Percentiles rank a stretch among this genome's conserved stretches.
Conservation (phyloP, 2,329 filamentous ascomycete genomes). For the Pseudogymnoascus sp. region DNA sequence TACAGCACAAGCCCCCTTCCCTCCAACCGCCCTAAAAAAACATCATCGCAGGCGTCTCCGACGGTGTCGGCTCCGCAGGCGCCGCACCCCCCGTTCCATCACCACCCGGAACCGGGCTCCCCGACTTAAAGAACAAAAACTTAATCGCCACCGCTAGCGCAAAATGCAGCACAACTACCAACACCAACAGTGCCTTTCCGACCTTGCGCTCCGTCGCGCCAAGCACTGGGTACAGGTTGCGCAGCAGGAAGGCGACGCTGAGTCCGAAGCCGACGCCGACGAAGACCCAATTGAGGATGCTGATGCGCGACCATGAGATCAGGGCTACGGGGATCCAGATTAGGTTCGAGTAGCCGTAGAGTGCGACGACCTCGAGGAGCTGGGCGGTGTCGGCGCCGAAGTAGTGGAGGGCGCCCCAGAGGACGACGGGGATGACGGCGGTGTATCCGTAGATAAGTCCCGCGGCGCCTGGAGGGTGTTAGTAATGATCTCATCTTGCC, state of each 20-base stretch:
- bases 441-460: conserved; percentile 96
- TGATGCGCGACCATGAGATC: conserved; percentile 81
- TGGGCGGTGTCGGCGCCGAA: conserved; percentile 92
- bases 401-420: conserved; percentile 88
- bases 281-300: conserved; percentile 87
- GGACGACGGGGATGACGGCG: conserved; percentile 69
- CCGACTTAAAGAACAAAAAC: conserved; percentile 88
- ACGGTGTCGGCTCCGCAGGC: not conserved
- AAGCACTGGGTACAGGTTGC: conserved; percentile 85
- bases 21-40: not conserved
- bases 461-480: conserved; percentile 56
- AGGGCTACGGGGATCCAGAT: conserved; percentile 95
- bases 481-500: conserved; percentile 5
- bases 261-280: conserved; percentile 78
- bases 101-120: conserved; percentile 43
- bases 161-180: conserved; percentile 79
- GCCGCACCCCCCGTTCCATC: not conserved
- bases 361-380: conserved; percentile 86
- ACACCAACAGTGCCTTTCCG: conserved; percentile 76
- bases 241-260: conserved; percentile 74
- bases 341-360: conserved; percentile 94
- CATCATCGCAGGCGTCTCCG: not conserved
- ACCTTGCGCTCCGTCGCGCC: conserved; percentile 89
- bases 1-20: not conserved
- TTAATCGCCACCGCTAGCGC: conserved; percentile 93